Evolutionary conservation across 768 basidiomycete genomes (phyloP).

Genomic region (Serpula lacrymans): DNA sequence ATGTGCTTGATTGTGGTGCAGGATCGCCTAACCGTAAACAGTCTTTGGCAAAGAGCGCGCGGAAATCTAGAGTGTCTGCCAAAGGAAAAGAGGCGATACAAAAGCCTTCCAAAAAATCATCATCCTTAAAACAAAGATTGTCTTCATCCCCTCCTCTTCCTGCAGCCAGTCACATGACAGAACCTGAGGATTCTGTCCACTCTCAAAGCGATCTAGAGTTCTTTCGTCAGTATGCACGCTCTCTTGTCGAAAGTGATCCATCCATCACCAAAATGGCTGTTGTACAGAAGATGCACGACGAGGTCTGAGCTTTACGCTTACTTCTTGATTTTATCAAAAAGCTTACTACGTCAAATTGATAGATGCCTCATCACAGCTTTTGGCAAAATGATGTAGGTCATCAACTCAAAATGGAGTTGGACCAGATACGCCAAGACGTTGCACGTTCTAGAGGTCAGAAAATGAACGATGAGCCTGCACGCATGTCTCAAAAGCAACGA

Average conservation of each 20-base stretch:
- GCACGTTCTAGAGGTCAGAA: constrained; percentile 48
- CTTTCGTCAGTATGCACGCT: constrained; percentile 37
- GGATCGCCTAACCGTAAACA: constrained; percentile 8
- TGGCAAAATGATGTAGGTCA: constrained; percentile 43
- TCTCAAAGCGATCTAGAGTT: constrained; percentile 52
- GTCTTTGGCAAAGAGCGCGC: constrained; percentile 3
- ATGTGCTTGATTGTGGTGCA: constrained; percentile 36
- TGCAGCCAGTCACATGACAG: constrained; percentile 23
- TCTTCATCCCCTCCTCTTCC: constrained; percentile 49
- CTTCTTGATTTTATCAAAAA: too few relatives aligned
- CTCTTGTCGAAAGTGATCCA: constrained; percentile 48
- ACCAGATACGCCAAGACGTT: constrained; percentile 47
- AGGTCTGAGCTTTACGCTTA: constrained; percentile 35
- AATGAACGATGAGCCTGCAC: not conserved
- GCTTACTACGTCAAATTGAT: too few relatives aligned
- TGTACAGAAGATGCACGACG: constrained; percentile 36
- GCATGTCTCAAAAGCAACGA: not conserved
- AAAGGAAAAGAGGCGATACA: constrained; percentile 10
- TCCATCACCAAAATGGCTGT: constrained; percentile 37
- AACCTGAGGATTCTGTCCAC: constrained; percentile 39
- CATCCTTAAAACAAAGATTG: constrained; percentile 5
- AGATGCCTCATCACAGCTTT: constrained; percentile 66
- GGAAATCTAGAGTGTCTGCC: constrained; percentile 3
- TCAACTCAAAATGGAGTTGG: constrained; percentile 36
- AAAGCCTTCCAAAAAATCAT: not conserved